These are phyloP conservation scores for Amphichorda felina DNA, from an alignment of 2,329 filamentous ascomycete species.

Conservation along the genomic window DNA sequence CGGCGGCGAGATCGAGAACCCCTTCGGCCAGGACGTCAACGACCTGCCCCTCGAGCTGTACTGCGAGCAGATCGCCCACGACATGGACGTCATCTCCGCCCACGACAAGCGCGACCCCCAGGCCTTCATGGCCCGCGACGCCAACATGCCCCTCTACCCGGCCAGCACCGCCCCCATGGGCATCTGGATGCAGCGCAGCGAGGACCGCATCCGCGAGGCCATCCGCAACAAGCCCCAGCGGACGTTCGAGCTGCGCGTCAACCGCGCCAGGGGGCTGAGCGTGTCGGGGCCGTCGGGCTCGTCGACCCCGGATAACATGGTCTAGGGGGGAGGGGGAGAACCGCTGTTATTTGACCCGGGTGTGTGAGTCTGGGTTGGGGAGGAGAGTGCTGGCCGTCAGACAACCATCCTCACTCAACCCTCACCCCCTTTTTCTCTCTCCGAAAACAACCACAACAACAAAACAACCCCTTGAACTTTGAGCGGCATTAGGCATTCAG, in stretches of 20 bases:
- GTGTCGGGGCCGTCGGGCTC: no score
- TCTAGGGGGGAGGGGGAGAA: no score
- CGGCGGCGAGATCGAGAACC: constrained; percentile 74
- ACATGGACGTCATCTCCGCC: constrained; percentile 63
- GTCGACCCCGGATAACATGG: background rate
- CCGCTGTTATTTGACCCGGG: no score
- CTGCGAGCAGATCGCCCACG: constrained; percentile 61
- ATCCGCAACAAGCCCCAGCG: constrained; percentile 27
- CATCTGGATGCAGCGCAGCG: constrained; percentile 27
- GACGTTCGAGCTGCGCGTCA: constrained; percentile 21
- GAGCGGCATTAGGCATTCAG: background rate
- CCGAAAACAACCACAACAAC: background rate
- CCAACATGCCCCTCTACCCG: constrained; percentile 45
- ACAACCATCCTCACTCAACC: background rate
- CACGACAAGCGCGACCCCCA: constrained; percentile 21
- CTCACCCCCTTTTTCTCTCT: background rate
- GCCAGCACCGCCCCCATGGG: constrained; percentile 27
- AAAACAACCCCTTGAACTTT: background rate
- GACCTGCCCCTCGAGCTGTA: constrained; percentile 67
- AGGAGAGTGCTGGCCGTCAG: no score
- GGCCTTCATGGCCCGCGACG: constrained; percentile 17
- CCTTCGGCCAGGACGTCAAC: constrained; percentile 75
- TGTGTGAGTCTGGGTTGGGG: no score
- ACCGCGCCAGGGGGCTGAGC: no score
- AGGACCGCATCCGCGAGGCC: constrained; percentile 22